phyloP scores from a whole-genome alignment of 371 early-diverging fungal genomes.

The Mortierella sp. region DNA sequence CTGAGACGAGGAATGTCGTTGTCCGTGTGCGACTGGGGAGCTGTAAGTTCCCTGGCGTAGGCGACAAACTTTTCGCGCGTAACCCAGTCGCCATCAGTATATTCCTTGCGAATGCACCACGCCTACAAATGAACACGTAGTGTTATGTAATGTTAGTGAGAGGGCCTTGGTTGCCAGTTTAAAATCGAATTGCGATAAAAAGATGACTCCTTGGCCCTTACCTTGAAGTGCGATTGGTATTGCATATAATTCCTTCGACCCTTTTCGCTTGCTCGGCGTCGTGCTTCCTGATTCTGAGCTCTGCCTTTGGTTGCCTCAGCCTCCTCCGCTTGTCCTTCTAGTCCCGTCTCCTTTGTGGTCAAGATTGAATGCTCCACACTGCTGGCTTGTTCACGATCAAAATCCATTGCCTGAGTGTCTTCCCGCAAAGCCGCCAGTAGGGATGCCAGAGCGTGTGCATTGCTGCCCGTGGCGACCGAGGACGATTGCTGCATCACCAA shows the following conservation, averaged over 20 bases:
- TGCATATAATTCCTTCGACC: not conserved
- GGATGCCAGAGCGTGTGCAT: not conserved
- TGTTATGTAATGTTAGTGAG: not conserved
- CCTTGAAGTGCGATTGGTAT: not conserved
- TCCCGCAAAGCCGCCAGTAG: not conserved
- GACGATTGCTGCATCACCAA: not conserved
- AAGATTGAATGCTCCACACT: not conserved
- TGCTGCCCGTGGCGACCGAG: not conserved
- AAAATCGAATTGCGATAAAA: not conserved
- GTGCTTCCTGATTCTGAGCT: not conserved
- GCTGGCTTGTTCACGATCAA: not conserved
- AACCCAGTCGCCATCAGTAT: constrained; percentile 4
- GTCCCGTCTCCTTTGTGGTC: not conserved
- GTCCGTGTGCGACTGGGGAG: not conserved
- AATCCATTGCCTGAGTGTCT: not conserved
- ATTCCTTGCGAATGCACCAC: not conserved
- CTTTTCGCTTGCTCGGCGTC: not conserved
- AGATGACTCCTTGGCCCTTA: not conserved
- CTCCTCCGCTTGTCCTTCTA: not conserved
- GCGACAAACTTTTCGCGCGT: not conserved
- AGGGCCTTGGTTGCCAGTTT: not conserved
- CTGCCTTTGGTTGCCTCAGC: not conserved
- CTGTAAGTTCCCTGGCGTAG: not conserved
- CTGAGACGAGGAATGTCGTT: not conserved
- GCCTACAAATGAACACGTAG: not conserved